Conservation (phyloP, 73 alveolate genomes). For the Diophrys appendiculata region DNA sequence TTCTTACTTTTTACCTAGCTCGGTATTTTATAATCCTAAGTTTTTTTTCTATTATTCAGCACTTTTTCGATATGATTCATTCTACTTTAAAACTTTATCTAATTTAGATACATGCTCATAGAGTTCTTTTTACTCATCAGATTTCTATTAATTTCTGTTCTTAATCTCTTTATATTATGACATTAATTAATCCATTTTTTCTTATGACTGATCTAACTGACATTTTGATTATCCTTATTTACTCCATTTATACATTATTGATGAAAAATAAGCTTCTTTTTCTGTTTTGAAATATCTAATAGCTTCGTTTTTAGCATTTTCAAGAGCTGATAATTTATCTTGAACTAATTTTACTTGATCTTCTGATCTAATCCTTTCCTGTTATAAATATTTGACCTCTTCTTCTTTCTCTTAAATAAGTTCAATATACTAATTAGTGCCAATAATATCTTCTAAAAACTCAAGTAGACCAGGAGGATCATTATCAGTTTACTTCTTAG, state of each 20-base stretch:
- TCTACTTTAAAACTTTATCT: neutral
- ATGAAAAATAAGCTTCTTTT: neutral
- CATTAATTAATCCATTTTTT: too few species aligned
- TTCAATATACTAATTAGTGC: slow-evolving; percentile 69
- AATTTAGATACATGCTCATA: neutral
- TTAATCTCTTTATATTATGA: neutral
- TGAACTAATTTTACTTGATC: slow-evolving; percentile 59
- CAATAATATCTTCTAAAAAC: slow-evolving; percentile 83
- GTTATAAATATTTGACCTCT: slow-evolving; percentile 59
- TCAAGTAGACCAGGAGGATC: slow-evolving; percentile 81
- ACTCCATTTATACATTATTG: too few species aligned
- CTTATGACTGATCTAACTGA: too few species aligned
- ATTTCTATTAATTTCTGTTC: neutral
- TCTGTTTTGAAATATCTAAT: slow-evolving; percentile 55
- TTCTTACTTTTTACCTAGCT: neutral
- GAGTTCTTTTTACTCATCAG: neutral
- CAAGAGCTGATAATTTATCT: slow-evolving; percentile 66
- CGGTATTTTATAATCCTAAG: neutral
- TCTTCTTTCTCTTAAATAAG: slow-evolving; percentile 63
- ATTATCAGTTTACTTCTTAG: slow-evolving; percentile 71
- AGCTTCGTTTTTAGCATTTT: slow-evolving; percentile 78
- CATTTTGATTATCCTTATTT: too few species aligned
- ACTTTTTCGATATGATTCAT: neutral
- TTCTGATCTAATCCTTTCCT: slow-evolving; percentile 47
- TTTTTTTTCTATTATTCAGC: neutral